Evolutionary conservation across 768 basidiomycete genomes (phyloP), one percentile per base, ranked within the genome.

Genomic region (Mycena vitilis): DNA sequence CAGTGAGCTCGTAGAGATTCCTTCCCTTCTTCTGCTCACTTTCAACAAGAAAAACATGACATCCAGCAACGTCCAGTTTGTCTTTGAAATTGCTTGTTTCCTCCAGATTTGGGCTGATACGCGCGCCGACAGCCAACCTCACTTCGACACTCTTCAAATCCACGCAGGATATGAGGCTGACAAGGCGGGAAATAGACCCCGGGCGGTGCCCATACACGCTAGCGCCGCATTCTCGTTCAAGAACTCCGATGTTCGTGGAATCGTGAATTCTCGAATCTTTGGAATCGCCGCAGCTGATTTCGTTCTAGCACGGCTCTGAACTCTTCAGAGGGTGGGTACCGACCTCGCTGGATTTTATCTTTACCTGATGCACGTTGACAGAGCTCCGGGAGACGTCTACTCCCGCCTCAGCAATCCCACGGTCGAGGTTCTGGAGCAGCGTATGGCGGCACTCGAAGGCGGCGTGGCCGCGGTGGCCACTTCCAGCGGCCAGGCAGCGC

Each of bases 391-490:
- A 2, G 13, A 69, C 53, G 63, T 69, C 12, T 69, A 69, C 36
- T 64, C 63, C 2, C 63, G 68, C 23, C 59, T 69, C 9, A 69
- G 52, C 22, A 69, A 69, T 23, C 51, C 8, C 38, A 69, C 68
- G n/a, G 68, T 69, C 16, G 63, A 64, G 1, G 63, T 69, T 37
- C 54, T 69, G 7, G 63, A 69, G 13, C 22, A 61, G 18, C 57
- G 68, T 0, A 69, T 69, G 63, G 68, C 68, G 8, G 68, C 63
- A 13, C 54, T 69, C 4, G 68, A 69, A 44, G 68, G 68, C 45
- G 68, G 68, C 2, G 25, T 56, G 11, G 58, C 68, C 15, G 68
- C 36, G 25, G 68, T 65, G 0, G 68, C 68, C 3, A 16, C 68
- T 1, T 20, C 68, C 22, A 69, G 68, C 40, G 68, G 68, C 5